Base-by-base conservation (phyloP, 106 monocot genomes). In the Acorus calamus region DNA sequence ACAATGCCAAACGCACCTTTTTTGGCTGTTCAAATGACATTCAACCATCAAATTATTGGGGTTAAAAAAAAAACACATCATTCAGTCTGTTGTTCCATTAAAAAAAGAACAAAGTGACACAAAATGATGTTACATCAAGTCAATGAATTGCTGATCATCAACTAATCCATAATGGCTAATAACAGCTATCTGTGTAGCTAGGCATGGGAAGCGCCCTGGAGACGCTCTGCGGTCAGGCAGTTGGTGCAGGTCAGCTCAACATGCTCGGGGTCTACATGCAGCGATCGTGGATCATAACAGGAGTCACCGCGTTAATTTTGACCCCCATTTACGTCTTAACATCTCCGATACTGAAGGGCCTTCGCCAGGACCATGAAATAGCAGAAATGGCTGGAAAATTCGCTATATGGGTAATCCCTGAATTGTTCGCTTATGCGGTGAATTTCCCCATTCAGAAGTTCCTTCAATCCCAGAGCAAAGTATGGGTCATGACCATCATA, bases 401-500 rank as follows among this genome's bases (percentile, higher is more conserved):
- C 47, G 65, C 82, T 13, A 47, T 46, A 54, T 88, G 82, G 88
- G 73, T 66, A 9, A 76, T 86, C 68, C 93, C 88, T 49, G 85
- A 93, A 14, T 12, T 93, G 0, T 88, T 83, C 42, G 88, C 85
- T 0, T 86, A 88, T 13, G 93, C 93, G 2, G 8, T 83, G 59
- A 93, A 93, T 47, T 93, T 93, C 53, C 93, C 88, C 0, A 57
- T 93, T n/a, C 93, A 93, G 69, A 93, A 93, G 67, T 93, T 93
- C 56, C 83, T 82, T 60, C 93, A 93, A 59, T 80, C 93, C 2
- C 93, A 93, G 72, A 86, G 83, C 76, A 80, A 66, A 52, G 88
- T 93, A 45, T 89, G 93, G 93, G 82, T 79, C 59, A 78, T 93
- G 74, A 75, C 93, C 1, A 55, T n/a, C 8, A 79, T 93, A 5